phyloP scores from a whole-genome alignment of 768 basidiomycete species.

The Austroboletus festivus region DNA sequence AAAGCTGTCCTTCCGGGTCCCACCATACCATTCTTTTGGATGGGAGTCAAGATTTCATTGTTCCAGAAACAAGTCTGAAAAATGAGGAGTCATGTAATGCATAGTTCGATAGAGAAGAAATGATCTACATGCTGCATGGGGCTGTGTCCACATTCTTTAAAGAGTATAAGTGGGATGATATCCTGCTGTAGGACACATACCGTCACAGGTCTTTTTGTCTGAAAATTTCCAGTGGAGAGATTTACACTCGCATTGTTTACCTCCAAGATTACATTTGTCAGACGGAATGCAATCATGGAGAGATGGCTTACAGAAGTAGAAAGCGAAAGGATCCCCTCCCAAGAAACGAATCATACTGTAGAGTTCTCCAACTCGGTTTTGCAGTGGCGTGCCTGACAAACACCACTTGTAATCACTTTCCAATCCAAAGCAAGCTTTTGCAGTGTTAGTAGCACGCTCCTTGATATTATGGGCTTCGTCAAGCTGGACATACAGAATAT shows the following conservation, averaged over 20 bases:
- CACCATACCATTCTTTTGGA: conserved; percentile 83
- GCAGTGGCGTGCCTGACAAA: conserved; percentile 92
- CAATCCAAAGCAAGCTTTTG: conserved; percentile 94
- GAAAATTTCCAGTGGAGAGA: conserved; percentile 92
- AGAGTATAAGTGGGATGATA: not conserved
- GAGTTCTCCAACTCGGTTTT: conserved; percentile 97
- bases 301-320: conserved; percentile 74
- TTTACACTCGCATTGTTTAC: conserved; percentile 91
- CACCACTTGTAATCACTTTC: conserved; percentile 86
- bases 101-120: not conserved
- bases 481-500: conserved; percentile 49
- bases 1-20: conserved; percentile 82
- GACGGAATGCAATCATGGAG: not conserved
- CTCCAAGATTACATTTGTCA: conserved; percentile 33
- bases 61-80: conserved; percentile 92
- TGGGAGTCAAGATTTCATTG: conserved; percentile 92
- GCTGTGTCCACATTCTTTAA: conserved; percentile 73
- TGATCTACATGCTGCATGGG: conserved; percentile 77
- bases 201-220: conserved; percentile 80
- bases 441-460: conserved; percentile 90
- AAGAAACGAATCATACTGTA: conserved; percentile 93
- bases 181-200: conserved; percentile 37
- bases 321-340: conserved; percentile 90
- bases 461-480: conserved; percentile 99
- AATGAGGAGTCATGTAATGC: conserved; percentile 5